A percentile compares a stretch with the other conserved stretches of the same genome.
These are phyloP conservation scores for Aspergillus sp. DNA, from an alignment of 2,329 filamentous ascomycete species.

Conservation along the genomic window DNA sequence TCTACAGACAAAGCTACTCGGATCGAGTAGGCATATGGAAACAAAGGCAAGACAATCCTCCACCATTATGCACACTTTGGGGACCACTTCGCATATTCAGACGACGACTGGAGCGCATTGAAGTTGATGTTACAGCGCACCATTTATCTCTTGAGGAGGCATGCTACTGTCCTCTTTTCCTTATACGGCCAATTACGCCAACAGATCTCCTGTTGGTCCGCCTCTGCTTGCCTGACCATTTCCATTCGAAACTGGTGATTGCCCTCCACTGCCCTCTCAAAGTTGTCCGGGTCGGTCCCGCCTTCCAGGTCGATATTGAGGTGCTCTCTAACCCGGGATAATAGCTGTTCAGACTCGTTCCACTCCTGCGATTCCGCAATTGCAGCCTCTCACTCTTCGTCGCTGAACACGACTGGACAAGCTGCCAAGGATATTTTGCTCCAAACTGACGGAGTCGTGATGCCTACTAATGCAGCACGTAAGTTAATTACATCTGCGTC, in stretches of 20 bases:
- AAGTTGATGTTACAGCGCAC: no score
- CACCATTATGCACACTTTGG: no score
- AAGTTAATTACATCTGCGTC: constrained; percentile 35
- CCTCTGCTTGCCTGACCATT: constrained; percentile 29
- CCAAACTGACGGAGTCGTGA: constrained; percentile 31
- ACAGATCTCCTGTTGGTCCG: constrained; percentile 24
- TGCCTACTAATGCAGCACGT: constrained; percentile 30
- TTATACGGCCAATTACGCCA: constrained; percentile 36
- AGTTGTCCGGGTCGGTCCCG: constrained; percentile 32
- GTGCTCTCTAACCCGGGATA: constrained; percentile 27
- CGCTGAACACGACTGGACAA: constrained; percentile 29
- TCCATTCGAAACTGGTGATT: constrained; percentile 30
- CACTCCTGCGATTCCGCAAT: constrained; percentile 30
- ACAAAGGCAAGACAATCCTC: no score
- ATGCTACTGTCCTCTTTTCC: constrained; percentile 27
- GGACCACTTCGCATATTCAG: no score
- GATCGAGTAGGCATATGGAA: no score
- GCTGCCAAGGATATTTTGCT: constrained; percentile 43
- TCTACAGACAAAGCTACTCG: no score
- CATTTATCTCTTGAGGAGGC: constrained; percentile 20
- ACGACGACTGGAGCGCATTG: no score
- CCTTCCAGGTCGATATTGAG: constrained; percentile 31
- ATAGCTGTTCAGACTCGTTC: constrained; percentile 32
- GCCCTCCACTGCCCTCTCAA: constrained; percentile 25
- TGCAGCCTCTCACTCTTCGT: constrained; percentile 27